These are phyloP conservation scores for Tricholoma sp. DNA, from an alignment of 768 basidiomycete species.

Conservation along the genomic window DNA sequence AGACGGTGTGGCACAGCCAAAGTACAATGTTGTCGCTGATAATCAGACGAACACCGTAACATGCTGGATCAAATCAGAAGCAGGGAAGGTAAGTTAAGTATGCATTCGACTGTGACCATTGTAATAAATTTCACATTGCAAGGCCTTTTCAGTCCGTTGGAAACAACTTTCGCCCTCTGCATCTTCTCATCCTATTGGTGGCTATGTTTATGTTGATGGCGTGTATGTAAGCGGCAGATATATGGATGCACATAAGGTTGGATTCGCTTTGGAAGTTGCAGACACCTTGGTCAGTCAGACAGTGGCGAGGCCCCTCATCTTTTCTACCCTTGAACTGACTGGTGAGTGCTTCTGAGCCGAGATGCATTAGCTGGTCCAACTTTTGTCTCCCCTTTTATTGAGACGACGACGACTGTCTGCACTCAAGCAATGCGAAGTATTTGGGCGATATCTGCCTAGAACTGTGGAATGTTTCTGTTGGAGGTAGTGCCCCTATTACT, in stretches of 20 bases:
- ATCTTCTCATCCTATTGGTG: neutral
- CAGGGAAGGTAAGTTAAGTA: no score
- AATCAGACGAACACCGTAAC: no score
- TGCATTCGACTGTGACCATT: no score
- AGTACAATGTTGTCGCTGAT: no score
- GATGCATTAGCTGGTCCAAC: neutral
- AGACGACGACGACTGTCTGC: slow-evolving; percentile 23
- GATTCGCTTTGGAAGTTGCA: neutral
- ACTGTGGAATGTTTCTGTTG: neutral
- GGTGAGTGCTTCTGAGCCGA: slow-evolving; percentile 2
- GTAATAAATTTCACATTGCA: neutral
- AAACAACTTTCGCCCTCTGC: neutral
- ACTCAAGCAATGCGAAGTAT: slow-evolving; percentile 3
- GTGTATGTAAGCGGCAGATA: neutral
- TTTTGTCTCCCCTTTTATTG: neutral
- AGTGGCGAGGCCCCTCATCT: slow-evolving; percentile 6
- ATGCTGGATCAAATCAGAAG: no score
- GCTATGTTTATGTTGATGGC: slow-evolving; percentile 8
- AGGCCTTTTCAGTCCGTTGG: slow-evolving; percentile 11
- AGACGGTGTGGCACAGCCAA: no score
- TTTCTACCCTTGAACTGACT: slow-evolving; percentile 9
- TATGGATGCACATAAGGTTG: neutral
- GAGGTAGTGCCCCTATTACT: no score
- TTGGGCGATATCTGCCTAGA: slow-evolving; percentile 17
- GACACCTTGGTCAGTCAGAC: neutral